Evolutionary conservation across 345 rosid species (phyloP).

Genomic region (Murraya koenigii): DNA sequence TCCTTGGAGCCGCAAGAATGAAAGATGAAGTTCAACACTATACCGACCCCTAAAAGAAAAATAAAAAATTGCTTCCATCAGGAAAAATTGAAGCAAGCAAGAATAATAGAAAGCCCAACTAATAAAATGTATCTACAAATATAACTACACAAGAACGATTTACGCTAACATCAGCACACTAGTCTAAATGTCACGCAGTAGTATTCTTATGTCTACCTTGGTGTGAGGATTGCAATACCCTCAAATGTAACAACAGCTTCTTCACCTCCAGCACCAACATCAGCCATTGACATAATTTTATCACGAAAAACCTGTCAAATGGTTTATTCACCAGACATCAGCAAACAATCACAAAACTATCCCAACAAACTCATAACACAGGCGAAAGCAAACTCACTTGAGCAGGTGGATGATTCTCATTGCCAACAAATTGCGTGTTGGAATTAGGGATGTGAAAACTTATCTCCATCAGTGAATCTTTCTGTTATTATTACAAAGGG

Average conservation of each 20-base stretch:
- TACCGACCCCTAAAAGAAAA: slow-evolving; percentile 79
- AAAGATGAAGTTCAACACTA: slow-evolving; percentile 90
- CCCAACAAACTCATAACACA: background rate
- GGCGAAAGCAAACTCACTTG: slow-evolving; percentile 47
- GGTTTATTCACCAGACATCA: slow-evolving; percentile 10
- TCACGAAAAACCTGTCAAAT: slow-evolving; percentile 72
- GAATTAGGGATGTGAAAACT: slow-evolving; percentile 88
- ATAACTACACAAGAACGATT: background rate
- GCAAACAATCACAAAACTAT: background rate
- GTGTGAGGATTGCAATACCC: slow-evolving; percentile 89
- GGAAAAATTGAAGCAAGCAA: background rate
- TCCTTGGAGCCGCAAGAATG: slow-evolving; percentile 89
- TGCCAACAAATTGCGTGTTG: slow-evolving; percentile 91
- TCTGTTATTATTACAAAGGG: slow-evolving; percentile 39
- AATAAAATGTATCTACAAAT: slow-evolving; percentile 5
- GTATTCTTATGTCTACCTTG: slow-evolving; percentile 55
- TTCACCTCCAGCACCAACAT: slow-evolving; percentile 84
- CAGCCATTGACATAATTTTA: slow-evolving; percentile 70
- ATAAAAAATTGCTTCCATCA: slow-evolving; percentile 15
- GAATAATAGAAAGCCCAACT: background rate
- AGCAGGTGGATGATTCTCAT: slow-evolving; percentile 84
- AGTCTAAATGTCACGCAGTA: background rate
- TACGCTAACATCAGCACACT: background rate
- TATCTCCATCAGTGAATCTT: slow-evolving; percentile 95
- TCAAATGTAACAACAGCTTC: slow-evolving; percentile 93